Evolutionary conservation across 2,329 filamentous ascomycete genomes (phyloP).

Genomic region (Zymoseptoria passerinii): DNA sequence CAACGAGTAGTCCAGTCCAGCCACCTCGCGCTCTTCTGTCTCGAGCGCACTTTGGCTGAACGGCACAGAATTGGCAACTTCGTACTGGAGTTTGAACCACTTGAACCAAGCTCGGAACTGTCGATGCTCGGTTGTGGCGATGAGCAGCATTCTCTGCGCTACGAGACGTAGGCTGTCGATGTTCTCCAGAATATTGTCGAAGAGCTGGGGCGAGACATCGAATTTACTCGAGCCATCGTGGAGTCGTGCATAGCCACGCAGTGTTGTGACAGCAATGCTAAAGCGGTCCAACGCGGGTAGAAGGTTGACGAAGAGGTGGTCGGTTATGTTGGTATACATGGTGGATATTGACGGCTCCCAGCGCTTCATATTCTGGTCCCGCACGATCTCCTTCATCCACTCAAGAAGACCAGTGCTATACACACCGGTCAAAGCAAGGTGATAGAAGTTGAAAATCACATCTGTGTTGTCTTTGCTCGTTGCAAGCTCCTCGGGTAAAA

Average conservation of each 20-base stretch:
- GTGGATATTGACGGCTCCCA: constrained; percentile 84
- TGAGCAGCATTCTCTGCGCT: constrained; percentile 62
- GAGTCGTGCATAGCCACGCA: constrained; percentile 76
- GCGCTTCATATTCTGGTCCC: constrained; percentile 56
- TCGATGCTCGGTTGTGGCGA: constrained; percentile 66
- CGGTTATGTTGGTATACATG: constrained; percentile 68
- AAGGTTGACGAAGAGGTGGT: constrained; percentile 76
- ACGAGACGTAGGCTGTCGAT: constrained; percentile 68
- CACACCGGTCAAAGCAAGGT: constrained; percentile 75
- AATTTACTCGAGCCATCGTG: constrained; percentile 57
- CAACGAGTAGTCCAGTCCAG: constrained; percentile 59
- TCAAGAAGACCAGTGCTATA: constrained; percentile 68
- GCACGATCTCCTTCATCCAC: constrained; percentile 53
- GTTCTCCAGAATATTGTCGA: constrained; percentile 51
- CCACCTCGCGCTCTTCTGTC: constrained; percentile 65
- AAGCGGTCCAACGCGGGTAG: constrained; percentile 80
- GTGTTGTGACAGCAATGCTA: constrained; percentile 68
- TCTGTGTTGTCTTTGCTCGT: constrained; percentile 44
- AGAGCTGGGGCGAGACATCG: constrained; percentile 40
- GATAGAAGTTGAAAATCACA: constrained; percentile 70
- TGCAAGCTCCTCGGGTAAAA: constrained; percentile 63
- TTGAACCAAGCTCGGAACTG: constrained; percentile 70
- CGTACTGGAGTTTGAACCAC: constrained; percentile 79
- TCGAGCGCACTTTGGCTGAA: constrained; percentile 56
- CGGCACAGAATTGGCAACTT: constrained; percentile 60